These are phyloP conservation scores for Gremmenia infestans DNA, from an alignment of 2,329 filamentous ascomycete genomes.

Conservation along the genomic window DNA sequence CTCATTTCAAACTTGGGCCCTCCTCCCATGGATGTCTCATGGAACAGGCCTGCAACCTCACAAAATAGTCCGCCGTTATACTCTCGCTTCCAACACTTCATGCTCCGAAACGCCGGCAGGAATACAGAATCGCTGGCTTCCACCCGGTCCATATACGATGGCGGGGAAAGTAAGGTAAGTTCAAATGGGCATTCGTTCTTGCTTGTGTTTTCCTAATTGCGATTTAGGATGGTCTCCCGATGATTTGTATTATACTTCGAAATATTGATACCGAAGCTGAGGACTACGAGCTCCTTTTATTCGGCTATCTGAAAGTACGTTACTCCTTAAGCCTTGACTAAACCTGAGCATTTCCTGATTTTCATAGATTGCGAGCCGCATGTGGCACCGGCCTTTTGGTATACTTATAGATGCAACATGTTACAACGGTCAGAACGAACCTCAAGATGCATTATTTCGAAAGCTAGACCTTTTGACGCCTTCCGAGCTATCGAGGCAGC, in stretches of 20 bases:
- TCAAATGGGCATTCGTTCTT: not conserved
- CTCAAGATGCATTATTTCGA: conserved; percentile 60
- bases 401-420: conserved; percentile 65
- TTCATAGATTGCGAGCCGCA: conserved; percentile 57
- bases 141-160: conserved; percentile 63
- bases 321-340: not conserved
- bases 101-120: conserved; percentile 63
- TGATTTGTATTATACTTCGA: conserved; percentile 64
- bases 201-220: conserved; percentile 4
- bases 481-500: conserved; percentile 52
- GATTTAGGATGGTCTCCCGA: conserved; percentile 56
- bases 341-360: conserved; percentile 3
- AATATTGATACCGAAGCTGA: conserved; percentile 62
- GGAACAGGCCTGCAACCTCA: conserved; percentile 63
- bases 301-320: conserved; percentile 61
- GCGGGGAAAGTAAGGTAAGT: conserved; percentile 60
- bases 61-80: conserved; percentile 59
- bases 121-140: conserved; percentile 61
- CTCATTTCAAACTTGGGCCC: conserved; percentile 63
- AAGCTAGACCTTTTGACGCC: conserved; percentile 60
- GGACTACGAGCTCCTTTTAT: conserved; percentile 61
- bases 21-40: conserved; percentile 62
- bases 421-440: conserved; percentile 62
- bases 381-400: conserved; percentile 66
- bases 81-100: conserved; percentile 67